These are phyloP conservation scores for Physcomitrellopsis africana DNA, from an alignment of 225 moss, liverwort and hornwort species.

Conservation along the genomic window DNA sequence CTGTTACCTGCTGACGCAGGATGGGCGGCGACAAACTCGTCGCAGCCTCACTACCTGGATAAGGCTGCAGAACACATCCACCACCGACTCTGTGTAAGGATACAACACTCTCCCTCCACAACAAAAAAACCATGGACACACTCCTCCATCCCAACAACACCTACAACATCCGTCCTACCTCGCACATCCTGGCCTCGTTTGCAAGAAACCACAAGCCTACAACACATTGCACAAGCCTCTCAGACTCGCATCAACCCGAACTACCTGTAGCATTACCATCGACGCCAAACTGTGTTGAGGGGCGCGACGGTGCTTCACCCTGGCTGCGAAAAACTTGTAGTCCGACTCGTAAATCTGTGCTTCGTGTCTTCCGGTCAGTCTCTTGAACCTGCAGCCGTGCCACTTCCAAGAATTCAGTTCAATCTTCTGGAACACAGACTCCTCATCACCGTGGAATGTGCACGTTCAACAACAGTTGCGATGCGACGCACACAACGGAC, in stretches of 20 bases:
- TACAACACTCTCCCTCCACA: slow-evolving; percentile 2
- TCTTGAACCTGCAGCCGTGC: slow-evolving; percentile 79
- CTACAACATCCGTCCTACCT: slow-evolving; percentile 12
- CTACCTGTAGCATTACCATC: slow-evolving; percentile 71
- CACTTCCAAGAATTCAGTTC: slow-evolving; percentile 22
- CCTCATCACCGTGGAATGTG: neutral
- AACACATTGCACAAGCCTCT: slow-evolving; percentile 13
- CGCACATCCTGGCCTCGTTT: neutral
- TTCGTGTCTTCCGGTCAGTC: slow-evolving; percentile 95
- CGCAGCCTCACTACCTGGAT: slow-evolving; percentile 61
- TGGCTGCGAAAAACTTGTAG: slow-evolving; percentile 94
- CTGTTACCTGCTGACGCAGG: slow-evolving; percentile 70
- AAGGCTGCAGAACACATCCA: slow-evolving; percentile 54
- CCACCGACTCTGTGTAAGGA: slow-evolving; percentile 8
- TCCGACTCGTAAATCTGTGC: slow-evolving; percentile 83
- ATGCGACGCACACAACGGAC: slow-evolving; percentile 15
- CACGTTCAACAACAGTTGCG: neutral
- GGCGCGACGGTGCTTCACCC: slow-evolving; percentile 95
- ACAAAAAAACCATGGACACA: neutral
- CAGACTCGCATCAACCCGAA: slow-evolving; percentile 4
- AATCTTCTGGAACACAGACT: neutral
- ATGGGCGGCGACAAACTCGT: slow-evolving; percentile 71
- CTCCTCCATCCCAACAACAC: slow-evolving; percentile 6
- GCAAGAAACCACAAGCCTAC: neutral
- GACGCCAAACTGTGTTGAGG: slow-evolving; percentile 76